These are phyloP conservation scores for Rhamnella rubrinervis DNA, from an alignment of 331 rosid genomes.

Conservation along the genomic window DNA sequence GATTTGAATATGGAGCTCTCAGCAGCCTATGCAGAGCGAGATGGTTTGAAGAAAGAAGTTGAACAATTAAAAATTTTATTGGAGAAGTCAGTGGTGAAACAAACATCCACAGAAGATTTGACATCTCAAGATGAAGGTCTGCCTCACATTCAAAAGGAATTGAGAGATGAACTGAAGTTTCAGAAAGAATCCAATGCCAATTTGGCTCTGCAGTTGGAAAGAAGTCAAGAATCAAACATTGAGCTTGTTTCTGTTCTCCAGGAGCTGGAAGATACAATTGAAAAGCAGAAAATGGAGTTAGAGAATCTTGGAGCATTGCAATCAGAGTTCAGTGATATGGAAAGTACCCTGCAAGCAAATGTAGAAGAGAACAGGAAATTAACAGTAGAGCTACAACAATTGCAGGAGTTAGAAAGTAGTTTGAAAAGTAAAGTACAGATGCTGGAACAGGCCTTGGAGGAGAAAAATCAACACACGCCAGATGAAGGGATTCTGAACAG, in stretches of 20 bases:
- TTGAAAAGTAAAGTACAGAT: constrained; percentile 50
- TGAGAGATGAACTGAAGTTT: constrained; percentile 71
- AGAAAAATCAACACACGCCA: constrained; percentile 42
- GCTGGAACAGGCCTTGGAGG: constrained; percentile 58
- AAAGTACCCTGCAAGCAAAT: constrained; percentile 42
- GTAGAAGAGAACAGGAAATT: constrained; percentile 50
- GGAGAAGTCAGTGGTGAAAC: constrained; percentile 41
- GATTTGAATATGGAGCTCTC: constrained; percentile 59
- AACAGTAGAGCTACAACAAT: constrained; percentile 45
- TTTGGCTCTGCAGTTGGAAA: constrained; percentile 71
- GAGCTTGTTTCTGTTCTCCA: constrained; percentile 68
- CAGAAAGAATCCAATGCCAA: constrained; percentile 69
- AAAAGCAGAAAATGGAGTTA: constrained; percentile 66
- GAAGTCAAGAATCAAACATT: constrained; percentile 59
- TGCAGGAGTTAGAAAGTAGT: constrained; percentile 66
- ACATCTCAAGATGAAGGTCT: constrained; percentile 42
- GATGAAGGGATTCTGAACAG: constrained; percentile 32
- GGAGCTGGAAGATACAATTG: constrained; percentile 68
- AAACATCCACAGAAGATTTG: constrained; percentile 38
- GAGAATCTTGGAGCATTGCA: constrained; percentile 56
- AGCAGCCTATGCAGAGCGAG: constrained; percentile 61
- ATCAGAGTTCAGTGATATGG: constrained; percentile 40
- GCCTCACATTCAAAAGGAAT: constrained; percentile 41
- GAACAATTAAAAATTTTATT: constrained; percentile 45
- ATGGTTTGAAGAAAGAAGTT: constrained; percentile 56